Conservation (phyloP, 495 filamentous ascomycete genomes). For the Hyaloscypha finlandica region DNA sequence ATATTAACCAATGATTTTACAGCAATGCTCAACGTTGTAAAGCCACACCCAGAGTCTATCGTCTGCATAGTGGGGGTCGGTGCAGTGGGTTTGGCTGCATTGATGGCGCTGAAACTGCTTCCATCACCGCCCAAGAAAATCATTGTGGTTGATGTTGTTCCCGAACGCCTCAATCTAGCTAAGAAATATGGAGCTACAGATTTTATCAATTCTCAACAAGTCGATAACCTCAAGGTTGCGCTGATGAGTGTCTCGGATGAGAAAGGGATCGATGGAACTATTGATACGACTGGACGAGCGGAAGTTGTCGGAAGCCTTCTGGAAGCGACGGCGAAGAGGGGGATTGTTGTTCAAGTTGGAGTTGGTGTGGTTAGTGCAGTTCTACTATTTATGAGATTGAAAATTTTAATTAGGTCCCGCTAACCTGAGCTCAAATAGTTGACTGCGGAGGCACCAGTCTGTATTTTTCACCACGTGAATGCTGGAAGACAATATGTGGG, state of each 20-base stretch:
- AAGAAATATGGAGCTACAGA: constrained; percentile 46
- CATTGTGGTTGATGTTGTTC: constrained; percentile 47
- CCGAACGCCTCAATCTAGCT: constrained; percentile 43
- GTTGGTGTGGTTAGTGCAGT: constrained; percentile 9
- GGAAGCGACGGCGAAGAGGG: constrained; percentile 18
- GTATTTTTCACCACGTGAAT: constrained; percentile 26
- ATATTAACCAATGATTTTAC: background rate
- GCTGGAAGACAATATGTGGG: constrained; percentile 17
- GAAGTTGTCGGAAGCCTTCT: constrained; percentile 11
- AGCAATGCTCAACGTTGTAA: constrained; percentile 42
- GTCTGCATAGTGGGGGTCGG: constrained; percentile 46
- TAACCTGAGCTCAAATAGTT: constrained; percentile 6
- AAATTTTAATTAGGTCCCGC: background rate
- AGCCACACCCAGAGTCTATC: constrained; percentile 29
- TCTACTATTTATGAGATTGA: background rate
- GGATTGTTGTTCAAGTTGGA: constrained; percentile 23
- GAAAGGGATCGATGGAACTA: constrained; percentile 17
- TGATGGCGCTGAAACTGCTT: constrained; percentile 30
- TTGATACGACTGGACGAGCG: constrained; percentile 25
- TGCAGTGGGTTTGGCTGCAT: constrained; percentile 45
- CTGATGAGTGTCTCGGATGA: constrained; percentile 4
- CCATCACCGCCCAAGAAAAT: constrained; percentile 34
- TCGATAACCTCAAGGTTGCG: constrained; percentile 4
- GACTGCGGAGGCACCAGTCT: constrained; percentile 10
- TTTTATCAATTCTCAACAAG: constrained; percentile 36